Evolutionary conservation across 352 stramenopile genomes (phyloP).

Genomic region (Globisporangium alternatum): DNA sequence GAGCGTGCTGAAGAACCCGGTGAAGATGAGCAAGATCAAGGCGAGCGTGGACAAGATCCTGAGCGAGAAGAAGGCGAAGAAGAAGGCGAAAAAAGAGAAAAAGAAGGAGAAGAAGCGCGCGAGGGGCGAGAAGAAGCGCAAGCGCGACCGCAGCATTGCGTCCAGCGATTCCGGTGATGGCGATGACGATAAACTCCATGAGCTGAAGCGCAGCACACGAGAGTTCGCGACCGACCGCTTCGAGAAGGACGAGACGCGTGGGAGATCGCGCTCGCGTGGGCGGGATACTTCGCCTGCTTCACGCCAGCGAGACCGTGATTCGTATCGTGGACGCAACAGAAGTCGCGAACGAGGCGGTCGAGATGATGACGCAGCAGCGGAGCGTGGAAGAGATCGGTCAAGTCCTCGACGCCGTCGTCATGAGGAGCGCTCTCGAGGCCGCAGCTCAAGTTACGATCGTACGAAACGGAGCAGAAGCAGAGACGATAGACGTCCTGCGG

Average conservation of each 20-base stretch:
- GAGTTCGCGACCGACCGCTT: conserved; percentile 8
- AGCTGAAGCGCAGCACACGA: conserved; percentile 9
- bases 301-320: not conserved
- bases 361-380: not conserved
- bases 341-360: not conserved
- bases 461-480: conserved; percentile 4
- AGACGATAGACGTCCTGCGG: not conserved
- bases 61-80: conserved; percentile 73
- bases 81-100: conserved; percentile 62
- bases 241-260: conserved; percentile 6
- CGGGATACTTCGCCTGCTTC: not conserved
- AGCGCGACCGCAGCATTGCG: conserved; percentile 29
- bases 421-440: not conserved
- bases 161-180: not conserved
- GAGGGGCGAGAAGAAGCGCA: conserved; percentile 29
- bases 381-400: not conserved
- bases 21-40: conserved; percentile 89
- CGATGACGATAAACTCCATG: conserved; percentile 1
- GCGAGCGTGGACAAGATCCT: conserved; percentile 72
- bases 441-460: conserved; percentile 1
- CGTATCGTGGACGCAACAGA: not conserved
- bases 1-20: conserved; percentile 87
- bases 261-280: conserved; percentile 3
- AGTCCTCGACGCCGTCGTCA: not conserved
- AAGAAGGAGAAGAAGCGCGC: conserved; percentile 64